These are phyloP conservation scores for Torrubiellomyces zombiae DNA, from an alignment of 2,329 filamentous ascomycete genomes.

Conservation along the genomic window DNA sequence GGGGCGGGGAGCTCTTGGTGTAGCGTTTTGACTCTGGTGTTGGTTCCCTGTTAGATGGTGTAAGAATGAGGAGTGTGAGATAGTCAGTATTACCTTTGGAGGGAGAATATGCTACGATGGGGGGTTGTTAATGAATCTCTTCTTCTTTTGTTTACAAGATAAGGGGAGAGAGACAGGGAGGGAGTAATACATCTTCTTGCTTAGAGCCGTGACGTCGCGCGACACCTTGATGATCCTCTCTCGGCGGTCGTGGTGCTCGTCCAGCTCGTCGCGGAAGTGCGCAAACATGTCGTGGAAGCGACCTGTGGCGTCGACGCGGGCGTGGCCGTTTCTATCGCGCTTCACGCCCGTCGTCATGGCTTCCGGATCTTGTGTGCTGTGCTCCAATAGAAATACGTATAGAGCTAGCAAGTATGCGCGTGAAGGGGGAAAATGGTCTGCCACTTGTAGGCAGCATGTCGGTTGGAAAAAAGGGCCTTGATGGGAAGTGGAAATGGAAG, in stretches of 20 bases:
- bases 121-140: too few species aligned
- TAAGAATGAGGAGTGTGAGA: background rate
- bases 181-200: constrained; percentile 76
- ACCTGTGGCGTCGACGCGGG: constrained; percentile 21
- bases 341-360: constrained; percentile 28
- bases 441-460: too few species aligned
- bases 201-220: constrained; percentile 79
- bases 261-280: constrained; percentile 69
- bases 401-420: too few species aligned
- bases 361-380: too few species aligned
- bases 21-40: constrained; percentile 43
- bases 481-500: too few species aligned
- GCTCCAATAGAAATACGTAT: too few species aligned
- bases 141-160: too few species aligned
- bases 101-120: constrained; percentile 17
- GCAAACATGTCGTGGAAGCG: constrained; percentile 64
- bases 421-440: too few species aligned
- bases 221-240: constrained; percentile 84
- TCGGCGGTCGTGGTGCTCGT: constrained; percentile 84
- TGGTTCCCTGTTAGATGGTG: background rate
- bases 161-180: background rate
- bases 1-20: constrained; percentile 46
- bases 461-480: too few species aligned
- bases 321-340: constrained; percentile 35
- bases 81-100: constrained; percentile 20